Evolutionary conservation across 108 stramenopile species (phyloP).

Genomic region (Aurantiochytrium sp.): DNA sequence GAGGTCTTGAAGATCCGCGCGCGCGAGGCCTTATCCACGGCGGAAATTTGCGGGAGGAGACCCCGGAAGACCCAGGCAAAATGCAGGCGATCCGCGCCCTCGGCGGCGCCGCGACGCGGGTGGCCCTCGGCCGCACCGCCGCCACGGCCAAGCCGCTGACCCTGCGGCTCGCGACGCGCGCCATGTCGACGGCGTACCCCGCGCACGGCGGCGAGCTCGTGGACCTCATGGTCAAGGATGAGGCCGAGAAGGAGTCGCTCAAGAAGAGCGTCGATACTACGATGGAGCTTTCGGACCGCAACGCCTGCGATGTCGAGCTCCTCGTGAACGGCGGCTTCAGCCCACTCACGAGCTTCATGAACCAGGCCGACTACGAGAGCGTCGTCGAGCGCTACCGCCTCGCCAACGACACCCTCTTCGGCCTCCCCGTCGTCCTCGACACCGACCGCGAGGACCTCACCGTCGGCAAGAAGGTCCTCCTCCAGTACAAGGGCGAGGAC

Average conservation of each 20-base stretch:
- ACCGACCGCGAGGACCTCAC: constrained; percentile 80
- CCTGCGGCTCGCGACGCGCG: not conserved
- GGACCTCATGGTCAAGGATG: constrained; percentile 81
- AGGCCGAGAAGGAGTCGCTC: constrained; percentile 78
- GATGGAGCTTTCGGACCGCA: constrained; percentile 80
- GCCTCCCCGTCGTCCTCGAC: constrained; percentile 95
- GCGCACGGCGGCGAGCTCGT: constrained; percentile 92
- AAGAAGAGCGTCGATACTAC: constrained; percentile 51
- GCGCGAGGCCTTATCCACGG: too few species aligned
- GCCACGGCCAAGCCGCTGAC: not conserved
- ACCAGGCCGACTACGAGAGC: constrained; percentile 75
- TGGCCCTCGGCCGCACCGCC: not conserved
- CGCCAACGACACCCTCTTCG: constrained; percentile 87
- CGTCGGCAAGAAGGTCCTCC: constrained; percentile 82
- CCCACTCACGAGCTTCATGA: constrained; percentile 96
- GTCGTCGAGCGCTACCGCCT: constrained; percentile 89
- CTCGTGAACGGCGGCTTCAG: constrained; percentile 96
- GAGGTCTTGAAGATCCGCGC: too few species aligned
- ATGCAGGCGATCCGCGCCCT: not conserved
- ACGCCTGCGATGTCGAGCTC: constrained; percentile 95
- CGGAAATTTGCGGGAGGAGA: too few species aligned
- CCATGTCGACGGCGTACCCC: constrained; percentile 25
- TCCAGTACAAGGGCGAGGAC: constrained; percentile 42
- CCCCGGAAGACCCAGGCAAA: not conserved
- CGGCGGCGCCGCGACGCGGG: constrained; percentile 3